phyloP scores from a whole-genome alignment of 768 basidiomycete species.

The Clathrus columnatus region DNA sequence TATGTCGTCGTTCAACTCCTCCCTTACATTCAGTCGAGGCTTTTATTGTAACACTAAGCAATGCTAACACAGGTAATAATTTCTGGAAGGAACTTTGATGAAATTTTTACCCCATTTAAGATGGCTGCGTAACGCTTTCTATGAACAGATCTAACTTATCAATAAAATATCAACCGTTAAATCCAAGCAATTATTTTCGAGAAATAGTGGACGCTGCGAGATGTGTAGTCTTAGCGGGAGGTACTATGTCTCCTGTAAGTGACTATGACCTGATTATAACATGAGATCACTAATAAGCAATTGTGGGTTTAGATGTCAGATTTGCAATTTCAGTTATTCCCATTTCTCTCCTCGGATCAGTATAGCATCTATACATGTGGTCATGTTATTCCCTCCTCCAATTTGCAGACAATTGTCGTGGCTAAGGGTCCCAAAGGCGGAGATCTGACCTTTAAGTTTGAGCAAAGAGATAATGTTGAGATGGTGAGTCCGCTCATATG shows the following conservation, averaged over 20 bases:
- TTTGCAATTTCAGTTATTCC: conserved; percentile 72
- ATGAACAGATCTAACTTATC: conserved; percentile 41
- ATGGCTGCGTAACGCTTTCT: conserved; percentile 67
- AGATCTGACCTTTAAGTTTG: conserved; percentile 74
- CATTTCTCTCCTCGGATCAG: conserved; percentile 46
- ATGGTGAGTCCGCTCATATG: conserved; percentile 37
- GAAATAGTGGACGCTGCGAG: conserved; percentile 78
- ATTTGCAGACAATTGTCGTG: conserved; percentile 68
- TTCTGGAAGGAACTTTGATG: background rate
- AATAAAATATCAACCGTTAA: conserved; percentile 86
- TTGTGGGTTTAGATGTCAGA: conserved; percentile 63
- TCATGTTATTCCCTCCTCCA: conserved; percentile 79
- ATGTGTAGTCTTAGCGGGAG: conserved; percentile 86
- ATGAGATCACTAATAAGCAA: background rate
- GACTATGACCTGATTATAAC: background rate
- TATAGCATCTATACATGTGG: conserved; percentile 84
- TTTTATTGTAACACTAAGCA: conserved; percentile 68
- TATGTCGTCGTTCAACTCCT: conserved; percentile 38
- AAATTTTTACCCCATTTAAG: conserved; percentile 27
- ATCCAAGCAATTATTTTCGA: conserved; percentile 78
- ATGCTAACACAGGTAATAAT: conserved; percentile 39
- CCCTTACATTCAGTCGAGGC: conserved; percentile 75
- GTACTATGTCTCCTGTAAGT: conserved; percentile 95
- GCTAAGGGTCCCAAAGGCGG: conserved; percentile 65
- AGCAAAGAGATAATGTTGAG: conserved; percentile 55